Evolutionary conservation across 495 filamentous ascomycete genomes (phyloP).

Genomic region (Clohesyomyces aquaticus): DNA sequence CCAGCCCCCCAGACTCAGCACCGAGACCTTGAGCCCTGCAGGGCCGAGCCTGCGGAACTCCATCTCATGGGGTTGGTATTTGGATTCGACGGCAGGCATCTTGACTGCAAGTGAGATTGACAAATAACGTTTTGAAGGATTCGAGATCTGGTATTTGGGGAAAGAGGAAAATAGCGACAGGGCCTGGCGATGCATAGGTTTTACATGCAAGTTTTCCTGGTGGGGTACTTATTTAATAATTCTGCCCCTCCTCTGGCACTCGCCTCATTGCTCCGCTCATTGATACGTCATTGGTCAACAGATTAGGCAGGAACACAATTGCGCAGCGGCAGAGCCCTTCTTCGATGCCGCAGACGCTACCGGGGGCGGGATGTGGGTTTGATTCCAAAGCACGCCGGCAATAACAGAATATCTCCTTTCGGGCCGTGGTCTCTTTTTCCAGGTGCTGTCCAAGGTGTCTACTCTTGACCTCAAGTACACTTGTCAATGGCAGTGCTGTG

Average conservation of each 20-base stretch:
- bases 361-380: neutral
- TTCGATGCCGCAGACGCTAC: neutral
- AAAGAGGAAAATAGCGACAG: neutral
- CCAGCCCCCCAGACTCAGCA: slow-evolving; percentile 48
- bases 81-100: slow-evolving; percentile 40
- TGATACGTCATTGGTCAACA: neutral
- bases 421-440: no score
- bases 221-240: neutral
- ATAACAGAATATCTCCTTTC: no score
- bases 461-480: no score
- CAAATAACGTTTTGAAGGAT: neutral
- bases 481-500: no score
- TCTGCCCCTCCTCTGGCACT: no score
- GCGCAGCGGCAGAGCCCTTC: neutral
- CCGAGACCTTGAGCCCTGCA: slow-evolving; percentile 50
- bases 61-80: slow-evolving; percentile 42
- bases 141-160: neutral
- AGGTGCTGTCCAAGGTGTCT: no score
- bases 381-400: neutral
- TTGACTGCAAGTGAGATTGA: neutral
- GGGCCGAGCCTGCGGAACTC: slow-evolving; percentile 50
- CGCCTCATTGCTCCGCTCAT: no score
- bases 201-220: neutral
- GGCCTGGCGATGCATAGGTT: neutral
- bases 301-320: neutral